Evolutionary conservation across 2,329 filamentous ascomycete species (phyloP).

Genomic region (Scytalidium lignicola): DNA sequence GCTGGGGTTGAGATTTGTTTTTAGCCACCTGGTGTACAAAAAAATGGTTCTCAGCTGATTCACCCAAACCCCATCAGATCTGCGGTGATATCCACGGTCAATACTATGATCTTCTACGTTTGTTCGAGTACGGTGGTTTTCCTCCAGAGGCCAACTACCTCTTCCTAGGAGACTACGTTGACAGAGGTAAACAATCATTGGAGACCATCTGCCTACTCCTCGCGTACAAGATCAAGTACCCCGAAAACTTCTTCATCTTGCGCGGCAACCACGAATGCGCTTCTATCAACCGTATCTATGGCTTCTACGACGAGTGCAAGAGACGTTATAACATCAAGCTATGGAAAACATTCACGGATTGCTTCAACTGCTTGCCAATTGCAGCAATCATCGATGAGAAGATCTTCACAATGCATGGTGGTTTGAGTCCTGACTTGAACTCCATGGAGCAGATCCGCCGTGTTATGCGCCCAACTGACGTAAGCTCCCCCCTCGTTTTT

Average conservation of each 20-base stretch:
- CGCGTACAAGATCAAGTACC: slow-evolving; percentile 99
- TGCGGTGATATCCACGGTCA: slow-evolving; percentile 99
- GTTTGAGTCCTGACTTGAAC: slow-evolving; percentile 93
- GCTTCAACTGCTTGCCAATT: slow-evolving; percentile 98
- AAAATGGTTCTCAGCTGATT: not conserved
- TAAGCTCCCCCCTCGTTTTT: slow-evolving; percentile 43
- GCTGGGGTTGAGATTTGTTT: slow-evolving; percentile 1
- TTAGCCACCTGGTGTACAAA: not conserved
- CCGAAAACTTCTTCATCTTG: slow-evolving; percentile 98
- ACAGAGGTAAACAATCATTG: slow-evolving; percentile 97
- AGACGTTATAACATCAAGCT: slow-evolving; percentile 98
- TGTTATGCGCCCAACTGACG: slow-evolving; percentile 98
- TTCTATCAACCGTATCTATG: slow-evolving; percentile 98
- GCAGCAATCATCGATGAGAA: slow-evolving; percentile 99
- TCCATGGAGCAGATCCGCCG: slow-evolving; percentile 99
- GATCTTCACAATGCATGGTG: slow-evolving; percentile 99
- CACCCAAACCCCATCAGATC: slow-evolving; percentile 54
- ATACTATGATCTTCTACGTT: slow-evolving; percentile 94
- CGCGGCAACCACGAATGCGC: slow-evolving; percentile 99
- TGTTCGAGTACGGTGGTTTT: slow-evolving; percentile 98
- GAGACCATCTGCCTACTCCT: slow-evolving; percentile 97
- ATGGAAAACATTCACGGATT: slow-evolving; percentile 99
- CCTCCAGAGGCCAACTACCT: slow-evolving; percentile 98
- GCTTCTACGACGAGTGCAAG: slow-evolving; percentile 99
- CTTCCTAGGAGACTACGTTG: slow-evolving; percentile 98